Base-by-base conservation (phyloP, 129 eudicot genomes). In the Rutidosis leptorrhynchoides region DNA sequence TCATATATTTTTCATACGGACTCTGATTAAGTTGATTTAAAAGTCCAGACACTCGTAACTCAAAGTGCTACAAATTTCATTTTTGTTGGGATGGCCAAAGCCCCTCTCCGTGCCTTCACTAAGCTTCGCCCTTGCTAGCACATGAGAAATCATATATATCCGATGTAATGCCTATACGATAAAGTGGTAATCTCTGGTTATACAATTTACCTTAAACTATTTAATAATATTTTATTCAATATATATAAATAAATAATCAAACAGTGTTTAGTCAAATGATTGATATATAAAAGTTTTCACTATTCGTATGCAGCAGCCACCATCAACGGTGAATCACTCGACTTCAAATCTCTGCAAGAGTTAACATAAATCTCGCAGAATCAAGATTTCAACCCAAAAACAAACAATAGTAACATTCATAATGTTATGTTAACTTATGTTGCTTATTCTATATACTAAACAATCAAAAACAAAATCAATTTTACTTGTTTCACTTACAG, bases 71-170 rank as follows among this genome's bases (percentile, higher is more conserved):
- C n/a, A n/a, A n/a, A n/a, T n/a, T n/a, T n/a, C n/a, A n/a, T n/a
- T n/a, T n/a, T n/a, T n/a, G n/a, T n/a, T n/a, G n/a, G n/a, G n/a
- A n/a, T n/a, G n/a, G n/a, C n/a, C n/a, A n/a, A n/a, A n/a, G n/a
- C n/a, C n/a, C n/a, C n/a, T n/a, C n/a, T n/a, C n/a, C n/a, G n/a
- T n/a, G n/a, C n/a, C n/a, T n/a, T n/a, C n/a, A n/a, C n/a, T n/a
- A n/a, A n/a, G n/a, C n/a, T n/a, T n/a, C n/a, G n/a, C n/a, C n/a
- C n/a, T n/a, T n/a, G n/a, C n/a, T n/a, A n/a, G n/a, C 56, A 83
- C 73, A 28, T 85, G 71, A 49, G 6, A 71, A 33, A 85, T 74
- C 76, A 84, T 8, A 30, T 78, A 84, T 8, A 30, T 30, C 35
- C 5, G 35, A 6, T 30, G 7, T 30, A 30, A 30, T 8, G 35